A percentile compares a stretch with the other conserved stretches of the same genome.
phyloP scores from a whole-genome alignment of 1,139 yeast genomes.

The Yamadazyma atlantica region DNA sequence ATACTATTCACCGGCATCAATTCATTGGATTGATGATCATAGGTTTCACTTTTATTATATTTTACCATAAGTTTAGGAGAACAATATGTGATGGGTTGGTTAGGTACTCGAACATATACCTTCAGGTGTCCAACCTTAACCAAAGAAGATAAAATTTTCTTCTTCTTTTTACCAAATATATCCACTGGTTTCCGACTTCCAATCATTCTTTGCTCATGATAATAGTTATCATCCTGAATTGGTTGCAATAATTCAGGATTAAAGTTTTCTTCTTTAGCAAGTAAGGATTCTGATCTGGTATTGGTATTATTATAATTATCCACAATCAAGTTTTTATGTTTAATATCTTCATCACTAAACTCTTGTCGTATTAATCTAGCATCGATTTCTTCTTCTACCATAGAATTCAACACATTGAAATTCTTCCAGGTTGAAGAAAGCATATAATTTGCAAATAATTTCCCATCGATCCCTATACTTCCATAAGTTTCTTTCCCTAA shows the following conservation, averaged over 20 bases:
- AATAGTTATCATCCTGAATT: conserved; percentile 16
- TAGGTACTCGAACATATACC: conserved; percentile 35
- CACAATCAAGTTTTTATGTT: conserved; percentile 30
- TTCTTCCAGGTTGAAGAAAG: conserved; percentile 34
- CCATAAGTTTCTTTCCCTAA: conserved; percentile 29
- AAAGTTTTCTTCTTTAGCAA: conserved; percentile 13
- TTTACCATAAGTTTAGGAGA: conserved; percentile 40
- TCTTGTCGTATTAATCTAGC: conserved; percentile 27
- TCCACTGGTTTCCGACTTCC: conserved; percentile 22
- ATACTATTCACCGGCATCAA: conserved; percentile 21
- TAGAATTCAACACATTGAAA: conserved; percentile 26
- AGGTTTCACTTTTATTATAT: conserved; percentile 25
- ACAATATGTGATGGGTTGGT: conserved; percentile 34
- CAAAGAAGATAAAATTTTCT: conserved; percentile 34
- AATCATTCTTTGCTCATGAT: conserved; percentile 28
- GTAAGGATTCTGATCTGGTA: conserved; percentile 6
- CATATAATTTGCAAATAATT: conserved; percentile 27
- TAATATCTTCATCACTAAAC: conserved; percentile 30
- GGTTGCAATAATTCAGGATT: conserved; percentile 1
- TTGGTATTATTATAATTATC: conserved; percentile 14
- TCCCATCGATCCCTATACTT: conserved; percentile 37
- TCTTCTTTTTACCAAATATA: conserved; percentile 41
- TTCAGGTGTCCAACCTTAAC: conserved; percentile 37
- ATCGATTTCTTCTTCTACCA: conserved; percentile 41
- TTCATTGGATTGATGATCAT: conserved; percentile 11